phyloP scores from a whole-genome alignment of 2,329 filamentous ascomycete genomes.

The Ophiosphaerella herpotricha region DNA sequence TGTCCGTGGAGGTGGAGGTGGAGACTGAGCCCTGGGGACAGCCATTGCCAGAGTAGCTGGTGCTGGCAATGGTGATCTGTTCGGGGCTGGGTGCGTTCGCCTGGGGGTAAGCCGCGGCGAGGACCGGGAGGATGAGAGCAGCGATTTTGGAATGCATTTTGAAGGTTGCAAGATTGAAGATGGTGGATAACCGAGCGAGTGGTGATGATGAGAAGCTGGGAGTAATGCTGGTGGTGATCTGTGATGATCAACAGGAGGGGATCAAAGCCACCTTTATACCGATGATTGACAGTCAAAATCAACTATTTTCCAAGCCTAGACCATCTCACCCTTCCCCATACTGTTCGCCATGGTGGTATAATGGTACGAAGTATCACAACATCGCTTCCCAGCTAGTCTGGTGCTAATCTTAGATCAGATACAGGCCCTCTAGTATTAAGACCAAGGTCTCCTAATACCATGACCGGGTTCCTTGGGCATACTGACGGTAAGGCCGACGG shows the following conservation, averaged over 20 bases:
- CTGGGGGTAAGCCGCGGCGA: slow-evolving; percentile 34
- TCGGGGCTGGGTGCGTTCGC: slow-evolving; percentile 21
- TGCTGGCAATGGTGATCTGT: slow-evolving; percentile 37
- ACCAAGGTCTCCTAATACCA: slow-evolving; percentile 19
- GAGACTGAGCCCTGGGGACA: slow-evolving; percentile 43
- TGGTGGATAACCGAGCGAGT: slow-evolving; percentile 2
- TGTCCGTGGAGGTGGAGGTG: slow-evolving; percentile 36
- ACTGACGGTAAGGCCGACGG: slow-evolving; percentile 22
- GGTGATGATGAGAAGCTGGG: slow-evolving; percentile 12
- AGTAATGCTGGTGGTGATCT: slow-evolving; percentile 31
- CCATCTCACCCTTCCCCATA: slow-evolving; percentile 18
- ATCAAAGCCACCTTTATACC: slow-evolving; percentile 31
- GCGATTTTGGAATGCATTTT: slow-evolving; percentile 39
- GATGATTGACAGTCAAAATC: background rate
- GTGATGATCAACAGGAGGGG: slow-evolving; percentile 26
- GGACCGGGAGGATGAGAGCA: slow-evolving; percentile 31
- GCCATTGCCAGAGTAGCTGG: slow-evolving; percentile 40
- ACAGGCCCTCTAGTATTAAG: slow-evolving; percentile 23
- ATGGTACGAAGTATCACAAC: slow-evolving; percentile 19
- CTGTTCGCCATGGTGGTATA: slow-evolving; percentile 14
- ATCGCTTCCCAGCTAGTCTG: slow-evolving; percentile 19
- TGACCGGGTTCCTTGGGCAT: slow-evolving; percentile 15
- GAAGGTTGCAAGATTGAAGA: slow-evolving; percentile 7
- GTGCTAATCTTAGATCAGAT: slow-evolving; percentile 30
- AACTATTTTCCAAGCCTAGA: slow-evolving; percentile 2